Evolutionary conservation across 352 stramenopile genomes (phyloP).

Genomic region (Phytophthora sojae): DNA sequence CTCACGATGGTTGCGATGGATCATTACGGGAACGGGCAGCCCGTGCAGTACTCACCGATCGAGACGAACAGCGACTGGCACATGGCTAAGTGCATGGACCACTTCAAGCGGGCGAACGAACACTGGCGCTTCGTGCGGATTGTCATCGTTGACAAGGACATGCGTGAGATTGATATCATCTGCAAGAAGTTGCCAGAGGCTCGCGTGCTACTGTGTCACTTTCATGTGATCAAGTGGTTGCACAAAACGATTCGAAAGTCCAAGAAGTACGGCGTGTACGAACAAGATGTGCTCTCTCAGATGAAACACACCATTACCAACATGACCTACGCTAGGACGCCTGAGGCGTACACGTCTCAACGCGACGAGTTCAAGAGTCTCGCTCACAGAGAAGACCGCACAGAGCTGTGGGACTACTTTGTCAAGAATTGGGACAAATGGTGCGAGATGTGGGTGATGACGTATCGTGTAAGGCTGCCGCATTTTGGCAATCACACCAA

Average conservation of each 20-base stretch:
- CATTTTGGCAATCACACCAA: conserved; percentile 20
- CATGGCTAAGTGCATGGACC: conserved; percentile 8
- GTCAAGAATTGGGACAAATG: conserved; percentile 14
- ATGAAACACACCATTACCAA: conserved; percentile 18
- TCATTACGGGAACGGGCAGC: conserved; percentile 3
- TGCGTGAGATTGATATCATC: conserved; percentile 7
- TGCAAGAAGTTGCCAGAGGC: conserved; percentile 4
- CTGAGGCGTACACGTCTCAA: background rate
- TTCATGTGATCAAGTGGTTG: conserved; percentile 23
- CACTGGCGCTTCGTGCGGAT: conserved; percentile 18
- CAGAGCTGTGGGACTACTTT: conserved; percentile 3
- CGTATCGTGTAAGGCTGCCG: conserved; percentile 8
- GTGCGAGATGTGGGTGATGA: conserved; percentile 20
- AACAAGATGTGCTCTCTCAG: conserved; percentile 7
- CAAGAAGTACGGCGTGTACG: conserved; percentile 5
- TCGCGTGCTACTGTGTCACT: conserved; percentile 6
- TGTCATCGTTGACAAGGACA: conserved; percentile 18
- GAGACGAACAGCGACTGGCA: conserved; percentile 14
- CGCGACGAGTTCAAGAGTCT: conserved; percentile 19
- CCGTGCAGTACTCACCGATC: conserved; percentile 15
- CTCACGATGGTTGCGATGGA: conserved; percentile 13
- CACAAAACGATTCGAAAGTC: conserved; percentile 10
- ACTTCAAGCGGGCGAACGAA: conserved; percentile 20
- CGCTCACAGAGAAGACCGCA: background rate
- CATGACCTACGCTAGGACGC: conserved; percentile 9